Evolutionary conservation across 2,329 filamentous ascomycete genomes (phyloP).

Genomic region (Apiospora koreana): DNA sequence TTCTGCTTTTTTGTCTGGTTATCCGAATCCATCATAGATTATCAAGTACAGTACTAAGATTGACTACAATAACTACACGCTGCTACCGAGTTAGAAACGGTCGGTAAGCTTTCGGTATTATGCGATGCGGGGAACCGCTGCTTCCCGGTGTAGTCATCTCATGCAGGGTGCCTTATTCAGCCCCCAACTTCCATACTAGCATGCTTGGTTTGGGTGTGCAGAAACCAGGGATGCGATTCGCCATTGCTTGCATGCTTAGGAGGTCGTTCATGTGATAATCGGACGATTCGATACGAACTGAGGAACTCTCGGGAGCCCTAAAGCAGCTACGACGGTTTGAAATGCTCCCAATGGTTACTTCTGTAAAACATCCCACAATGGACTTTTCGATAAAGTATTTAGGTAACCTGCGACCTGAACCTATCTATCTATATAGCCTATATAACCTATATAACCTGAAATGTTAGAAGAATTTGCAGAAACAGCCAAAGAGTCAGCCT

Average conservation of each 20-base stretch:
- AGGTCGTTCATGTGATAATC: not conserved
- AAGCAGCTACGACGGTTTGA: too few species aligned
- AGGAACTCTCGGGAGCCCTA: too few species aligned
- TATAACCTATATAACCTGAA: too few species aligned
- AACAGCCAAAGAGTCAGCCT: too few species aligned
- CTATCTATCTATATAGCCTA: too few species aligned
- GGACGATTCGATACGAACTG: not conserved
- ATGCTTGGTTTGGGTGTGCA: not conserved
- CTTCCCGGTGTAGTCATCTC: not conserved
- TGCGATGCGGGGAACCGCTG: not conserved
- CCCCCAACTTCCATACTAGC: not conserved
- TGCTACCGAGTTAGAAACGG: not conserved
- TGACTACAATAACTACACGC: not conserved
- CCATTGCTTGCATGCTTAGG: not conserved
- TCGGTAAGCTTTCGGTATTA: not conserved
- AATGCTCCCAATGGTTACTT: too few species aligned
- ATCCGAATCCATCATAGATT: not conserved
- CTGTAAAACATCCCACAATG: too few species aligned
- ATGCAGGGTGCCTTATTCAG: not conserved
- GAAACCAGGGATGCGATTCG: not conserved
- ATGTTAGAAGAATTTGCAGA: too few species aligned
- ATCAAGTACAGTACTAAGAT: not conserved
- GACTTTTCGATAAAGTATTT: too few species aligned
- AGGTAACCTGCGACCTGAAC: not conserved
- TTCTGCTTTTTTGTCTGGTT: constrained; percentile 13